A percentile compares a stretch with the other conserved stretches of the same genome.
phyloP scores from a whole-genome alignment of 164 flowering plant genomes.

The Vitis labrusca region DNA sequence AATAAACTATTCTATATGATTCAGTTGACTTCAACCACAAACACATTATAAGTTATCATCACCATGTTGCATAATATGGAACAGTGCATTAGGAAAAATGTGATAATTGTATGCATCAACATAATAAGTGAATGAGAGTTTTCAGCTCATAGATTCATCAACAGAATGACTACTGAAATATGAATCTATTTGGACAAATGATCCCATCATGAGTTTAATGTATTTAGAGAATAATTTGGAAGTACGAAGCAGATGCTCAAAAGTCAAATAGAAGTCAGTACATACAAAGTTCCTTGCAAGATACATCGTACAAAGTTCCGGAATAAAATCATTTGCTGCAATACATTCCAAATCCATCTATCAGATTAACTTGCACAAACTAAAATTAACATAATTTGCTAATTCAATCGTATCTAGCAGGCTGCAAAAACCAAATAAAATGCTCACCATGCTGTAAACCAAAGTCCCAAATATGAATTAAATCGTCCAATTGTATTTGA shows the following conservation, averaged over 20 bases:
- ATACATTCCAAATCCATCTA: conserved; percentile 22
- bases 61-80: too few species aligned
- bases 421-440: neutral
- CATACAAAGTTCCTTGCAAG: conserved; percentile 82
- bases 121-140: too few species aligned
- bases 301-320: conserved; percentile 52
- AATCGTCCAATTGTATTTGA: conserved; percentile 35
- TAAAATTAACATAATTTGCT: neutral
- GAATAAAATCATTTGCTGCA: conserved; percentile 63
- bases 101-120: too few species aligned
- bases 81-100: too few species aligned
- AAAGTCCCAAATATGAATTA: conserved; percentile 57
- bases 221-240: neutral
- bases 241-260: neutral
- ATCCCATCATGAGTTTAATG: neutral
- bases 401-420: neutral
- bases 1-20: too few species aligned
- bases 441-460: conserved; percentile 54
- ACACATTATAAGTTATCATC: too few species aligned
- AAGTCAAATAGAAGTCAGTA: conserved; percentile 15
- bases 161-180: neutral
- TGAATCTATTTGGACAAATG: neutral
- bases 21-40: too few species aligned
- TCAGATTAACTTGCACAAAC: conserved; percentile 24
- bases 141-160: neutral